A percentile compares a stretch with the other conserved stretches of the same genome.
phyloP scores from a whole-genome alignment of 2,329 filamentous ascomycete species.

The Sporothrix pallida region DNA sequence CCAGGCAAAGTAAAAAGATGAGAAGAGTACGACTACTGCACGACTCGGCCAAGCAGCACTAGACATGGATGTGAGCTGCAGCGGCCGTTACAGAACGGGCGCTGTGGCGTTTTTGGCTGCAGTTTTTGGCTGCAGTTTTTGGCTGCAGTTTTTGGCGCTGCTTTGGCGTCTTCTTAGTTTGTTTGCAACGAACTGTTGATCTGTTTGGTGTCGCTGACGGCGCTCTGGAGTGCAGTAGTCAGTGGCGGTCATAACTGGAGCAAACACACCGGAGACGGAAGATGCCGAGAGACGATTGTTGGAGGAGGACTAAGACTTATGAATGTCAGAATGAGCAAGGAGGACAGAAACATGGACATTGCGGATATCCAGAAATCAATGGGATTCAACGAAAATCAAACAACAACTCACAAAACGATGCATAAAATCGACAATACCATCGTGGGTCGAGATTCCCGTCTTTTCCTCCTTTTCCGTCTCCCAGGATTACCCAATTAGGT shows the following conservation, averaged over 20 bases:
- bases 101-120: background rate
- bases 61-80: background rate
- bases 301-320: background rate
- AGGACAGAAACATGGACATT: background rate
- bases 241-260: background rate
- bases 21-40: too few relatives aligned
- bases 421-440: background rate
- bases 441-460: background rate
- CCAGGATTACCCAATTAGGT: slow-evolving; percentile 24
- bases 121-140: background rate
- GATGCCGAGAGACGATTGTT: background rate
- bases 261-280: background rate
- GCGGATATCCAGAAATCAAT: too few relatives aligned
- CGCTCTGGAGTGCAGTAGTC: slow-evolving; percentile 14
- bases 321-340: background rate
- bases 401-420: too few relatives aligned
- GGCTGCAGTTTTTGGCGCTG: background rate
- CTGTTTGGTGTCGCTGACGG: background rate
- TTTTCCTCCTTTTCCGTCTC: background rate
- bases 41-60: background rate
- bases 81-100: background rate
- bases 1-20: background rate
- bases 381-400: too few relatives aligned
- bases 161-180: too few relatives aligned
- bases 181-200: too few relatives aligned